Conservation (phyloP, 768 basidiomycete genomes). For the Boletus insuetus region DNA sequence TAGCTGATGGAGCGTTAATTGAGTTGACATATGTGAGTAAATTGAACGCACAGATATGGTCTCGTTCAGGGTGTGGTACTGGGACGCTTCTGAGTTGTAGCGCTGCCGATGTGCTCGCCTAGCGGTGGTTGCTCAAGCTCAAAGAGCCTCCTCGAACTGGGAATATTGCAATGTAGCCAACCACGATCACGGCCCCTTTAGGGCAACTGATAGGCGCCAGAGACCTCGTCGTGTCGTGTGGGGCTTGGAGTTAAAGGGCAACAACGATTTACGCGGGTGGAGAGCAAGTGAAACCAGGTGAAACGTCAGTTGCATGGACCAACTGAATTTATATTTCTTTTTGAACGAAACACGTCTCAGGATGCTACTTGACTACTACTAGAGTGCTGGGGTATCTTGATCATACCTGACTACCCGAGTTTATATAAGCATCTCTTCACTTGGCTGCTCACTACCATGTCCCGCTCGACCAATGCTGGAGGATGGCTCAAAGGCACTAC, state of each 20-base stretch:
- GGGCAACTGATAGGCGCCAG: not conserved
- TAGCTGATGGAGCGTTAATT: constrained; percentile 2
- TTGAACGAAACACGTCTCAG: constrained; percentile 14
- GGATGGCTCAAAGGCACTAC: constrained; percentile 75
- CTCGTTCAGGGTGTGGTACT: constrained; percentile 10
- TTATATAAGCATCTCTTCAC: constrained; percentile 14
- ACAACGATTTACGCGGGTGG: not conserved
- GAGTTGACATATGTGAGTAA: not conserved
- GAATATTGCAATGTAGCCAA: constrained; percentile 6
- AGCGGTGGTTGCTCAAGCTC: constrained; percentile 7
- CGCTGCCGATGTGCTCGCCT: constrained; percentile 1
- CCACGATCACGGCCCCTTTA: not conserved
- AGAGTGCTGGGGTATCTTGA: not conserved
- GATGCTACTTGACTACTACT: not conserved
- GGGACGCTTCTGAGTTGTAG: not conserved
- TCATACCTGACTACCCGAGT: not conserved
- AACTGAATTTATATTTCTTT: not conserved
- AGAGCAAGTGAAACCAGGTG: not conserved
- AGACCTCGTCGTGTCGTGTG: no score
- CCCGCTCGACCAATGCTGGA: constrained; percentile 25
- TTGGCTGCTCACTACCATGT: constrained; percentile 24
- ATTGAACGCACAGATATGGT: constrained; percentile 12
- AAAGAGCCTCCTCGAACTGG: constrained; percentile 11
- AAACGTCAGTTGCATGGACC: not conserved
- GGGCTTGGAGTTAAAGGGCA: no score